These are phyloP conservation scores for Spinacia oleracea DNA, from an alignment of 179 eudicot species.

Conservation along the genomic window DNA sequence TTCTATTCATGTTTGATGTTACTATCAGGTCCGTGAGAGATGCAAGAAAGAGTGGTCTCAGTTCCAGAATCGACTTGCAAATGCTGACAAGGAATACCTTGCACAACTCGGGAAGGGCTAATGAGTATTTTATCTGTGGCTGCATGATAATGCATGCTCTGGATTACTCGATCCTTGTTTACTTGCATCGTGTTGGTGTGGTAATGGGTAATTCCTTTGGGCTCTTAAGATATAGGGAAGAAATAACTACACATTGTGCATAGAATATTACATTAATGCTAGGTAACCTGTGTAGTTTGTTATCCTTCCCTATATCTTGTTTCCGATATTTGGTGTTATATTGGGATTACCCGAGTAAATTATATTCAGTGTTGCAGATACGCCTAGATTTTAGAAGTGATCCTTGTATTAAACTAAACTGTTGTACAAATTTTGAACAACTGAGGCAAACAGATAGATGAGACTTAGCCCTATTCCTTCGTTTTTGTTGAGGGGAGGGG, in stretches of 20 bases:
- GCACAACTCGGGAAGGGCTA: slow-evolving; percentile 41
- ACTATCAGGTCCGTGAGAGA: slow-evolving; percentile 68
- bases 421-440: slow-evolving; percentile 29
- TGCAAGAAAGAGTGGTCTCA: slow-evolving; percentile 88
- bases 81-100: slow-evolving; percentile 72
- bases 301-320: not conserved
- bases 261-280: slow-evolving; percentile 20
- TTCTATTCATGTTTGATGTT: not conserved
- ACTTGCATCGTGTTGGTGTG: not conserved
- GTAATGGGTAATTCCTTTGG: slow-evolving; percentile 6
- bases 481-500: not conserved
- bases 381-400: slow-evolving; percentile 1
- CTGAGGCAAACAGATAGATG: slow-evolving; percentile 13
- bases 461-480: not conserved
- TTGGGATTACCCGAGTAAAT: slow-evolving; percentile 7
- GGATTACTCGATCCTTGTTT: slow-evolving; percentile 14
- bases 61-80: slow-evolving; percentile 77
- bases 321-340: slow-evolving; percentile 12
- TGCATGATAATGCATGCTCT: slow-evolving; percentile 7
- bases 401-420: not conserved
- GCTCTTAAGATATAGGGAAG: slow-evolving; percentile 8
- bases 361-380: slow-evolving; percentile 15
- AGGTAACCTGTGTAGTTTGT: slow-evolving; percentile 11
- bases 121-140: not conserved
- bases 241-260: slow-evolving; percentile 27